Base-by-base conservation (phyloP, 768 basidiomycete species). In the Pleurotus citrinopileatus region DNA sequence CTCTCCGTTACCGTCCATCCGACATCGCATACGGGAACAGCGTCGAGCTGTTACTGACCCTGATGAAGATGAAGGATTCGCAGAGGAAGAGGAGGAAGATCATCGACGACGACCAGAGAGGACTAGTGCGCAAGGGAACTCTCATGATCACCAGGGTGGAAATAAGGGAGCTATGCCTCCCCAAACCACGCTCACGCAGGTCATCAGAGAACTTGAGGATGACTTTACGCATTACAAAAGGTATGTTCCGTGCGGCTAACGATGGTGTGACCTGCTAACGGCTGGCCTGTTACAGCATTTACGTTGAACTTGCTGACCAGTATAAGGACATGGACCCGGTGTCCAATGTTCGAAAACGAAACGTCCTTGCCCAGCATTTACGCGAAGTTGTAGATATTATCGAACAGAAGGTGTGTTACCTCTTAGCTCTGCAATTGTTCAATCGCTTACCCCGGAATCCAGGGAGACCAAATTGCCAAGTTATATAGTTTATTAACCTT, bases 381-480 rank as follows among this genome's bases (percentile, higher is more conserved):
- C 84, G 82, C 27, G 93, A 97, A 62, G 92, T 98, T 6, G 91
- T 98, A 43, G 91, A 96, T 65, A 77, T 89, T 42, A 76, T 99
- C 34, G 97, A 98, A 63, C 83, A 86, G 61, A 98, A 95, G 87
- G 94, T 91, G 57, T 55, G 62, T 67, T 47, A 42, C 25, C 1
- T 32, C 44, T 20, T 43, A 28, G 20, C 53, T 59, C 36, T 26
- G 20, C 29, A 29, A 54, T 47, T 45, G 25, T 26, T 4, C 20
- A 22, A 19, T n/a, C 19, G 27, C 28, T 55, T 46, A 48, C 53
- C 52, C 26, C 58, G 46, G 32, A 48, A 32, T 37, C 37, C 64
- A 94, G 91, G 94, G 94, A 20, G 91, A 96, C 71, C 94, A 96
- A 68, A 95, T 98, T 55, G 88, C 93, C n/a, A 83, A 89, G 0